These are phyloP conservation scores for Cyberlindnera saturnus DNA, from an alignment of 805 yeast species.

Conservation along the genomic window DNA sequence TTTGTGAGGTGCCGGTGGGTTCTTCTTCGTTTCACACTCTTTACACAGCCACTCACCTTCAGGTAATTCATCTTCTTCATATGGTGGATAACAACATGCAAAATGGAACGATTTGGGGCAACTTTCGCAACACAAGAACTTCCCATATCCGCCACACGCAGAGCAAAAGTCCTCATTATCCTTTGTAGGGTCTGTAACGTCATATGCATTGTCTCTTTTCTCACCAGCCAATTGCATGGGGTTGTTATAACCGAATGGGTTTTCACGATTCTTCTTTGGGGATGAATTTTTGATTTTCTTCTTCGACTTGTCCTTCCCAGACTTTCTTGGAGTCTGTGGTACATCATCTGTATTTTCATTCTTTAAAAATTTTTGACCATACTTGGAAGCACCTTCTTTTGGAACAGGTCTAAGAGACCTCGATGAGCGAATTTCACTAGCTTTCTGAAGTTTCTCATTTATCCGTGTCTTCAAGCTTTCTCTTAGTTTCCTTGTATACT, in stretches of 20 bases:
- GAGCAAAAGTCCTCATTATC: constrained; percentile 85
- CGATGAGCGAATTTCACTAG: constrained; percentile 16
- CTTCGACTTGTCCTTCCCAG: constrained; percentile 10
- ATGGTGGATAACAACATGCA: constrained; percentile 86
- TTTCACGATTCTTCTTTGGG: constrained; percentile 29
- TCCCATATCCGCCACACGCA: constrained; percentile 86
- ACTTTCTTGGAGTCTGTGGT: constrained; percentile 11
- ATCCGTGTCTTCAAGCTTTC: constrained; percentile 9
- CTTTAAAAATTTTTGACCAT: constrained; percentile 9
- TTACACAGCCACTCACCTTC: constrained; percentile 88
- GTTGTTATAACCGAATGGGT: constrained; percentile 39
- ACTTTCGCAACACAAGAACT: constrained; percentile 87
- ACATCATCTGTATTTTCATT: constrained; percentile 4
- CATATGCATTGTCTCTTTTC: constrained; percentile 26
- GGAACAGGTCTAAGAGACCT: constrained; percentile 1
- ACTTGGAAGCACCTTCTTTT: constrained; percentile 5
- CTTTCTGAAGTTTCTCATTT: constrained; percentile 16
- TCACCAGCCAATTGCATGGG: constrained; percentile 26
- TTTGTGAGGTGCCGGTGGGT: constrained; percentile 29
- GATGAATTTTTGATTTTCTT: constrained; percentile 24
- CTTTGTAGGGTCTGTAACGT: constrained; percentile 26
- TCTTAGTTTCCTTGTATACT: constrained; percentile 11
- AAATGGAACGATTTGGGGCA: constrained; percentile 93
- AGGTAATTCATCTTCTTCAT: constrained; percentile 67
- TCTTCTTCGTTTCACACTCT: constrained; percentile 51